phyloP scores from a whole-genome alignment of 2,329 filamentous ascomycete species.

The Cylindrodendrum hubeiense region DNA sequence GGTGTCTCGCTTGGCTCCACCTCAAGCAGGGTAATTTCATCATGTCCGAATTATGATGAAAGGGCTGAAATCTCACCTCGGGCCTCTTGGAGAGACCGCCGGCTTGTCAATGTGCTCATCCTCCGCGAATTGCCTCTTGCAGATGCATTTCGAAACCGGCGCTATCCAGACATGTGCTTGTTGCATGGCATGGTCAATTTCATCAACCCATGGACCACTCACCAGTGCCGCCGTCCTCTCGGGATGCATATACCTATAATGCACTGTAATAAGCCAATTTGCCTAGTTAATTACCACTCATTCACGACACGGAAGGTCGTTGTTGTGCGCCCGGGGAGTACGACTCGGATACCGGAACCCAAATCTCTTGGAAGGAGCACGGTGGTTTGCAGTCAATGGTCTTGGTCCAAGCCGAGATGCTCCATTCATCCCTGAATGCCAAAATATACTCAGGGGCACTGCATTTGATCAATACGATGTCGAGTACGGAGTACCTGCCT shows the following conservation, averaged over 20 bases:
- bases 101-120: conserved; percentile 26
- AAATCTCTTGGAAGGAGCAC: conserved; percentile 23
- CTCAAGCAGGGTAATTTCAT: conserved; percentile 37
- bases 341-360: conserved; percentile 9
- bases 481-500: not conserved
- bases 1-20: conserved; percentile 39
- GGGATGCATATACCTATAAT: conserved; percentile 34
- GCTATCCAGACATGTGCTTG: conserved; percentile 17
- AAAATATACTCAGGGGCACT: conserved; percentile 14
- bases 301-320: conserved; percentile 34
- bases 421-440: conserved; percentile 1
- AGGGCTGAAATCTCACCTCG: conserved; percentile 33
- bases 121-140: conserved; percentile 31
- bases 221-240: conserved; percentile 15
- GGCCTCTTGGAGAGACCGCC: conserved; percentile 1
- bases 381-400: conserved; percentile 1
- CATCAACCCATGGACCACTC: conserved; percentile 20
- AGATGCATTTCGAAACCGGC: conserved; percentile 11
- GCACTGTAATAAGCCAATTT: conserved; percentile 39
- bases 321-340: conserved; percentile 27
- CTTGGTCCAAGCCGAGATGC: conserved; percentile 1
- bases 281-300: conserved; percentile 38
- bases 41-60: conserved; percentile 22
- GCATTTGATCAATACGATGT: conserved; percentile 21
- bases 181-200: conserved; percentile 34